These are phyloP conservation scores for Trichoderma simmonsii DNA, from an alignment of 2,329 filamentous ascomycete genomes.

Conservation along the genomic window DNA sequence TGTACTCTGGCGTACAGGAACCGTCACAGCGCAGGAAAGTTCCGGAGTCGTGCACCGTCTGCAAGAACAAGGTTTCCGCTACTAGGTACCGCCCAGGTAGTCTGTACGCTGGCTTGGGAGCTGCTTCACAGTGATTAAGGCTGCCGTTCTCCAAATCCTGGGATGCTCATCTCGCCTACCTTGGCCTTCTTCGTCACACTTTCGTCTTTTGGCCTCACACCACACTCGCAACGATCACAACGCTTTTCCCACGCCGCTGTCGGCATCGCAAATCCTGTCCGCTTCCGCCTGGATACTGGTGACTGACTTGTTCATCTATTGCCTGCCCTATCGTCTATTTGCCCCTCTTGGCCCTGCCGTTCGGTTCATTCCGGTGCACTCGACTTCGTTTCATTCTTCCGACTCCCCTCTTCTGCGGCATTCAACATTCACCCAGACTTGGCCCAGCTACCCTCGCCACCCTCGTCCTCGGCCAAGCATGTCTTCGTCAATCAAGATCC, in stretches of 20 bases:
- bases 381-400: neutral
- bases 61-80: constrained; percentile 9
- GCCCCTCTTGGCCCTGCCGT: neutral
- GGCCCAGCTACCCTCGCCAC: constrained; percentile 6
- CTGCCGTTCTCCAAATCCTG: neutral
- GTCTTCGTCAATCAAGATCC: constrained; percentile 70
- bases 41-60: neutral
- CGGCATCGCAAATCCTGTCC: neutral
- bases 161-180: constrained; percentile 14
- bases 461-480: constrained; percentile 37
- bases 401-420: constrained; percentile 4
- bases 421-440: constrained; percentile 3
- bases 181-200: constrained; percentile 16
- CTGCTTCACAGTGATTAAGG: neutral
- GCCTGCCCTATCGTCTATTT: neutral
- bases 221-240: constrained; percentile 25
- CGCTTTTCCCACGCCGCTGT: constrained; percentile 16
- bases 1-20: neutral
- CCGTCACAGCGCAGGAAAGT: neutral
- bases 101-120: neutral
- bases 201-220: constrained; percentile 15
- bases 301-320: neutral
- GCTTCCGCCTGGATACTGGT: neutral
- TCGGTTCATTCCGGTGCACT: neutral
- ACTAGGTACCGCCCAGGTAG: neutral